Evolutionary conservation across 768 basidiomycete species (phyloP), one percentile per base, ranked within the genome.

Genomic region (Tephrocybe sp.): DNA sequence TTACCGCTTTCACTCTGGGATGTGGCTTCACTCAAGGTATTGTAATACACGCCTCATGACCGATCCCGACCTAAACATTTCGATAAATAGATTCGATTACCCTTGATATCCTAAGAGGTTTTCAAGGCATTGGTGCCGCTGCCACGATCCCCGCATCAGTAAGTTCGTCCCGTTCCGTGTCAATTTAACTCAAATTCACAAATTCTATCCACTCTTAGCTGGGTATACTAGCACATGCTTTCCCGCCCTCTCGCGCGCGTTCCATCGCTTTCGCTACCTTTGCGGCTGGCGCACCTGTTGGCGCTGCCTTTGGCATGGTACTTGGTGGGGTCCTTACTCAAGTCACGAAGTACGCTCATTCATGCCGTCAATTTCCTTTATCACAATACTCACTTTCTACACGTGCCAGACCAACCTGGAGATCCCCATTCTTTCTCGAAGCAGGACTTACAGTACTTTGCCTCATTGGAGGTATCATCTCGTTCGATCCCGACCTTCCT

Each of bases 231-330:
- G 92, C 93, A 0, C 77, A 86, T 40, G 71, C 83, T 0, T 95
- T 94, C 63, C 84, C 86, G 3, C 84, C 85, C 0, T 69, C 69
- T 1, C 70, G 71, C 11, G 75, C 83, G 0, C 79, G 93, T 9
- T 82, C 88, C 1, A 65, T 82, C 0, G 93, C 91, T 0, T 95
- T 94, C 54, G 80, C 93, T 0, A 82, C 85, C 0, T 94, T 93
- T 55, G 76, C 86, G 1, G 89, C 91, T 0, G 94, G 94, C 22
- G 89, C 87, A 0, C 91, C 93, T 0, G 60, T 94, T 4, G 93
- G 93, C 0, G 86, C 77, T 0, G 86, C 80, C 0, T 67, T 92
- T 12, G 91, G 93, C 1, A 73, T 74, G 24, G 67, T 82, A 0
- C 50, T 91, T 0, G 91, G 91, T 15, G 90, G 88, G n/a, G 67